phyloP scores from a whole-genome alignment of 148 eudicot genomes.

The Cornus kousa region DNA sequence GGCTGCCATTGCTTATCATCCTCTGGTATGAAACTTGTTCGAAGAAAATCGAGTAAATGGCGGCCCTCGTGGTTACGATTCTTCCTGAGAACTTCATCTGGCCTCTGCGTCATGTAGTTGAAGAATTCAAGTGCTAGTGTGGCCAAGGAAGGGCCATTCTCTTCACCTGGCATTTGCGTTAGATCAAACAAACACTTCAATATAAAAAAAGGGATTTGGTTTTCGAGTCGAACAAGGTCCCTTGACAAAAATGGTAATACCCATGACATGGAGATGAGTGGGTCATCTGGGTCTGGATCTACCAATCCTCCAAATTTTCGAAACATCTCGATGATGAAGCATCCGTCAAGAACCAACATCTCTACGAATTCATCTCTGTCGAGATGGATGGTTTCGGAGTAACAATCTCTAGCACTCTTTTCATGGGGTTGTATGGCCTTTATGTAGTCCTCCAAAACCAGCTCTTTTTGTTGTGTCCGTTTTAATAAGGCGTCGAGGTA shows the following conservation, averaged over 20 bases:
- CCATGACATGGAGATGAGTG: slow-evolving; percentile 67
- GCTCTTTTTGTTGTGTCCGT: slow-evolving; percentile 22
- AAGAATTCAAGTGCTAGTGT: slow-evolving; percentile 51
- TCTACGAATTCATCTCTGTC: slow-evolving; percentile 41
- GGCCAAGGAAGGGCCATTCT: slow-evolving; percentile 25
- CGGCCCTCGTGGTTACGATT: slow-evolving; percentile 28
- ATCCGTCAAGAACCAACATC: slow-evolving; percentile 82
- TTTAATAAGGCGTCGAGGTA: slow-evolving; percentile 40
- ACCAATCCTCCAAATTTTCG: slow-evolving; percentile 47
- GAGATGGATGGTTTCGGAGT: slow-evolving; percentile 41
- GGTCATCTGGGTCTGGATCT: slow-evolving; percentile 51
- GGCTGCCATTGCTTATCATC: slow-evolving; percentile 16
- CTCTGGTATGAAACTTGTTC: slow-evolving; percentile 53
- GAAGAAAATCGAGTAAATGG: slow-evolving; percentile 69
- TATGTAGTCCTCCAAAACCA: slow-evolving; percentile 31
- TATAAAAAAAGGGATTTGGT: slow-evolving; percentile 72
- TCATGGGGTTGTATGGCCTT: slow-evolving; percentile 45
- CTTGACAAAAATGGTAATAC: slow-evolving; percentile 52
- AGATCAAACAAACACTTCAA: slow-evolving; percentile 53
- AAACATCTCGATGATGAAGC: slow-evolving; percentile 71
- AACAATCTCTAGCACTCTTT: slow-evolving; percentile 44
- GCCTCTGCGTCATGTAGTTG: slow-evolving; percentile 38
- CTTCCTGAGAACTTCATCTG: slow-evolving; percentile 28
- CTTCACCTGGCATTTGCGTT: slow-evolving; percentile 20
- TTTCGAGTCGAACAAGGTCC: slow-evolving; percentile 69